These are phyloP conservation scores for Triticum dicoccoides DNA, from an alignment of 176 grass and related monocot species.

Conservation along the genomic window DNA sequence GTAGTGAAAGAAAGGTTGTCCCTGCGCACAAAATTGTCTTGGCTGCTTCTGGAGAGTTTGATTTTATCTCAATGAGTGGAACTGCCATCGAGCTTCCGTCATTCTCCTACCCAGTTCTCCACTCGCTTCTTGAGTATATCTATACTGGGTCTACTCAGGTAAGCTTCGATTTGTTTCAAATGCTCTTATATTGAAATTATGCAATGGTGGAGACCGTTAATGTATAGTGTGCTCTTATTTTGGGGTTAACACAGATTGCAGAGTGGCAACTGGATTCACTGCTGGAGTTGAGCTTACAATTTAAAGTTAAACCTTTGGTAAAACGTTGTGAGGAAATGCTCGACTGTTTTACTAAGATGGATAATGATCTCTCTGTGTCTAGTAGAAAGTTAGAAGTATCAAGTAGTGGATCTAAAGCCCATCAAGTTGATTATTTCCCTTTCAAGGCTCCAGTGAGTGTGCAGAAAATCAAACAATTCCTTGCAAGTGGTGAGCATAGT, in stretches of 20 bases:
- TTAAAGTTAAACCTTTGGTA: slow-evolving; percentile 61
- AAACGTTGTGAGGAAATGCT: slow-evolving; percentile 70
- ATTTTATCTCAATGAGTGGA: slow-evolving; percentile 36
- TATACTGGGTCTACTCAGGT: slow-evolving; percentile 82
- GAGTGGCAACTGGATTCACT: slow-evolving; percentile 51
- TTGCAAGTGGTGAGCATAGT: slow-evolving; percentile 78
- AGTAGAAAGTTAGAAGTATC: slow-evolving; percentile 44
- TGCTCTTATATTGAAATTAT: slow-evolving; percentile 11
- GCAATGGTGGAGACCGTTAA: background rate
- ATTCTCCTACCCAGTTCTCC: slow-evolving; percentile 66
- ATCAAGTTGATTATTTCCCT: slow-evolving; percentile 57
- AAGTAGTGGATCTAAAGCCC: slow-evolving; percentile 33
- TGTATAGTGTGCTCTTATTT: slow-evolving; percentile 11
- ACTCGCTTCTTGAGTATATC: slow-evolving; percentile 76
- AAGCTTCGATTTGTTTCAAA: slow-evolving; percentile 29
- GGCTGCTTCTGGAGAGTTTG: slow-evolving; percentile 67
- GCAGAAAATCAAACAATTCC: slow-evolving; percentile 64
- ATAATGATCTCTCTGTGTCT: slow-evolving; percentile 26
- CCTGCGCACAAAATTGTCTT: slow-evolving; percentile 81
- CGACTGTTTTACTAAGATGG: slow-evolving; percentile 31
- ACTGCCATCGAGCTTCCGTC: slow-evolving; percentile 57
- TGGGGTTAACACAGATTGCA: slow-evolving; percentile 49
- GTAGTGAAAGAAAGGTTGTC: slow-evolving; percentile 57
- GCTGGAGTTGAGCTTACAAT: slow-evolving; percentile 60
- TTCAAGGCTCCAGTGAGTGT: slow-evolving; percentile 58